Conservation (phyloP, 2,329 filamentous ascomycete species). For the Plenodomus biglobosus region DNA sequence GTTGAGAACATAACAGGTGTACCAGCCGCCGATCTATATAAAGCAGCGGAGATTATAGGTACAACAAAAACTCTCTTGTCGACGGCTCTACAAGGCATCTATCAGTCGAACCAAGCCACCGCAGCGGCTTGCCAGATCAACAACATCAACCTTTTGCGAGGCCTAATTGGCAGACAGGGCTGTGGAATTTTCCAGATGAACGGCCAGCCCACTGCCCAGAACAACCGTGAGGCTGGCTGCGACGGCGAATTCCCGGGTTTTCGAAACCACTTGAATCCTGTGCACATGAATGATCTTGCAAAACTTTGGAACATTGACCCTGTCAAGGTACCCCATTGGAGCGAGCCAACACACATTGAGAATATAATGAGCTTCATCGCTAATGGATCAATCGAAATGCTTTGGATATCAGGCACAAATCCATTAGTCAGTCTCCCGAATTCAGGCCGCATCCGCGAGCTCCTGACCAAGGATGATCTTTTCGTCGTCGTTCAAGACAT, state of each 20-base stretch:
- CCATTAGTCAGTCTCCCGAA: conserved; percentile 9
- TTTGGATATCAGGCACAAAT: conserved; percentile 10
- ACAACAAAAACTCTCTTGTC: conserved; percentile 8
- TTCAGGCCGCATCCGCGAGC: conserved; percentile 5
- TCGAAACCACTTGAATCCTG: conserved; percentile 7
- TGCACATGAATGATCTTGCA: conserved; percentile 8
- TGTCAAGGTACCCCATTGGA: conserved; percentile 8
- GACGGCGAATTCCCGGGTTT: conserved; percentile 10
- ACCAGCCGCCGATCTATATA: conserved; percentile 2
- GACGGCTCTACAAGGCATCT: conserved; percentile 8
- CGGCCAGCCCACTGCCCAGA: conserved; percentile 9
- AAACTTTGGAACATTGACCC: conserved; percentile 9
- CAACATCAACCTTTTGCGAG: conserved; percentile 8
- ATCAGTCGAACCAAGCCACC: conserved; percentile 10
- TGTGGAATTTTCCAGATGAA: conserved; percentile 11
- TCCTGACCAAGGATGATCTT: conserved; percentile 8
- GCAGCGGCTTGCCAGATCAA: conserved; percentile 11
- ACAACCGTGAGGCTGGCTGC: conserved; percentile 9
- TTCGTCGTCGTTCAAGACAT: conserved; percentile 10
- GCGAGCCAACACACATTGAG: conserved; percentile 9
- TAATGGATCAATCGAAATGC: conserved; percentile 8
- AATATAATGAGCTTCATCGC: conserved; percentile 9
- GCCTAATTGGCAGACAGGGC: conserved; percentile 8
- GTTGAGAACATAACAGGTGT: conserved; percentile 8
- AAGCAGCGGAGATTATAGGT: conserved; percentile 10